Evolutionary conservation across 2,329 filamentous ascomycete species (phyloP), one percentile per base, ranked within the genome.

Genomic region (Trichothecium roseum): DNA sequence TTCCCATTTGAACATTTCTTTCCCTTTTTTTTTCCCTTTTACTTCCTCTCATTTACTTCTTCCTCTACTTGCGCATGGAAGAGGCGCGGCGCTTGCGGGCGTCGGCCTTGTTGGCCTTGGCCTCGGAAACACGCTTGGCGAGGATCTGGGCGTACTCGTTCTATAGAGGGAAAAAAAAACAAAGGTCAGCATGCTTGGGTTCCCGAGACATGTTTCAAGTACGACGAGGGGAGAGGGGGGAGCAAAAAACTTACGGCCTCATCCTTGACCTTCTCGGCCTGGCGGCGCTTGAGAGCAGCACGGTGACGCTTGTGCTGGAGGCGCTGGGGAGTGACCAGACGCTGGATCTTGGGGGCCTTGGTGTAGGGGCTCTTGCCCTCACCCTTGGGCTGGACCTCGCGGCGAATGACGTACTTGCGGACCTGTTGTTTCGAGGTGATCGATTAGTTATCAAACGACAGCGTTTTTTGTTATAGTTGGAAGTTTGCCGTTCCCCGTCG

Each of bases 261-360:
- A 64, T 98, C 91, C 81, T 95, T 95, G 73, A 86, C 79, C 69
- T 88, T 84, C 77, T 98, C 91, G 60, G 88, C 72, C 63, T 87
- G 85, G 69, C 91, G 89, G 68, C 89, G 86, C 87, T 98, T 98
- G 72, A 98, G 83, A 60, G 91, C 89, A 59, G 93, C 74, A 56
- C 88, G 79, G 78, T 96, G 91, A 61, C 91, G 87, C 85, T 96
- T 98, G 84, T 94, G 91, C 80, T 98, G 91, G 63, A 98, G 87
- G 68, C 91, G 91, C 75, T 96, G 91, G 66, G 91, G 91, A 61
- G 91, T 98, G 58, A 98, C 87, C 57, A 98, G 86, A 66, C 91
- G 86, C 81, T 98, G 91, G 73, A 98, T 98, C 79, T 89, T 93
- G 68, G 91, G 91, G 58, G 91, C 91, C 85, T 98, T 98, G 83